Percentiles rank a stretch among this genome's conserved stretches.
phyloP scores from a whole-genome alignment of 306 rosid species.

The Nissolia schottii region DNA sequence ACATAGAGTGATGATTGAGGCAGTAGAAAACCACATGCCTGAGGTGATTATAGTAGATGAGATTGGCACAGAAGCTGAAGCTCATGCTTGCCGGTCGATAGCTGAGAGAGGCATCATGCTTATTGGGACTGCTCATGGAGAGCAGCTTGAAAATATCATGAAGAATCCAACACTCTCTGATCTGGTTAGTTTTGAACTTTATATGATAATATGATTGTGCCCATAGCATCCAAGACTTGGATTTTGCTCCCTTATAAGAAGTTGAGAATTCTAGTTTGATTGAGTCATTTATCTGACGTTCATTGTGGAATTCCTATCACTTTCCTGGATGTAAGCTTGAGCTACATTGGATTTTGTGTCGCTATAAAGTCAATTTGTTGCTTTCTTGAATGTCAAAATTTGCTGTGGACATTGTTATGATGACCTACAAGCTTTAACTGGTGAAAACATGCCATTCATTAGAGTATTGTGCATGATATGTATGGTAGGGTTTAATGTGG shows the following conservation, averaged over 20 bases:
- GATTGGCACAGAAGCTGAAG: conserved; percentile 69
- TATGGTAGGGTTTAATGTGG: background rate
- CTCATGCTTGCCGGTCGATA: conserved; percentile 65
- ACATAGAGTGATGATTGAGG: conserved; percentile 69
- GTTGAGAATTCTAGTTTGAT: conserved; percentile 5
- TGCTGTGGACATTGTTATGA: background rate
- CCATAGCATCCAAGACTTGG: background rate
- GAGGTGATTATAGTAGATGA: conserved; percentile 72
- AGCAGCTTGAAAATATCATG: conserved; percentile 52
- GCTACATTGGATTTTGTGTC: conserved; percentile 12
- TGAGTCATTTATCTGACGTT: background rate
- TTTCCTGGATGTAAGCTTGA: background rate
- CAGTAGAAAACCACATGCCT: conserved; percentile 81
- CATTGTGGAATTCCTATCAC: conserved; percentile 12
- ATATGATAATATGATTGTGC: conserved; percentile 9
- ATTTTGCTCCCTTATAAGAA: background rate
- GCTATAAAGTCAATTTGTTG: conserved; percentile 7
- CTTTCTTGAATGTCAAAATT: conserved; percentile 2
- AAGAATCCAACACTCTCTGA: conserved; percentile 58
- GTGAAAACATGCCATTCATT: background rate
- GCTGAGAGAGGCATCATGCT: conserved; percentile 71
- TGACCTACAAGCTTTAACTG: background rate
- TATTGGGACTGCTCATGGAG: conserved; percentile 75
- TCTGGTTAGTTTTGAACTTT: conserved; percentile 52
- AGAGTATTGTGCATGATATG: background rate